These are phyloP conservation scores for Atkinsonella texensis DNA, from an alignment of 2,329 filamentous ascomycete species.

Conservation along the genomic window DNA sequence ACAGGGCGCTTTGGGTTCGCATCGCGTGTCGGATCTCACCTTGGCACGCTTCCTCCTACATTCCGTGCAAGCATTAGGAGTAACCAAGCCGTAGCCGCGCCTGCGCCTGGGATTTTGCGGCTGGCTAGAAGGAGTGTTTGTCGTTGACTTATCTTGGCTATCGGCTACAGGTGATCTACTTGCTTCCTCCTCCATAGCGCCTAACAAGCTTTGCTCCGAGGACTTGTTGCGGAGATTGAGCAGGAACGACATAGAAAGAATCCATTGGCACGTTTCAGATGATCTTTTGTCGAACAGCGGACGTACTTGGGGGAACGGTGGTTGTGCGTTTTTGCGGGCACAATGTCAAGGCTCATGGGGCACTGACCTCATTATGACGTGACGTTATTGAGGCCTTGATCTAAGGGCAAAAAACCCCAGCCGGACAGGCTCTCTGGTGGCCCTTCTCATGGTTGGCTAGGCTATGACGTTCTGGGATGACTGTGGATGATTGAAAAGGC, in stretches of 20 bases:
- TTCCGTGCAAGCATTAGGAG: constrained; percentile 47
- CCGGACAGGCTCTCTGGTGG: no score
- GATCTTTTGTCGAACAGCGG: not conserved
- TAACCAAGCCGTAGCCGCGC: constrained; percentile 41
- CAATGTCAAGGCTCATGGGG: not conserved
- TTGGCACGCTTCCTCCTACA: constrained; percentile 50
- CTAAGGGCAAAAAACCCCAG: no score
- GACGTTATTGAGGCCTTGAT: not conserved
- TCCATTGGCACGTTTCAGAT: not conserved
- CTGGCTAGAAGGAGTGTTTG: constrained; percentile 15
- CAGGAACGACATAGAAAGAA: not conserved
- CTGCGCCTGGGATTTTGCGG: constrained; percentile 31
- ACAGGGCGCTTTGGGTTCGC: no score
- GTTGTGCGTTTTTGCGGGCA: not conserved
- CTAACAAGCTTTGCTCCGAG: not conserved
- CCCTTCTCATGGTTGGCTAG: no score
- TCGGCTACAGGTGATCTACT: not conserved
- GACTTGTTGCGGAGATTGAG: not conserved
- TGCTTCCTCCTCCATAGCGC: not conserved
- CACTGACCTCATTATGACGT: not conserved
- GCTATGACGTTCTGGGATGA: no score
- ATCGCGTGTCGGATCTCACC: constrained; percentile 21
- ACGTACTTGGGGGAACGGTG: not conserved
- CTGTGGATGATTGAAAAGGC: no score
- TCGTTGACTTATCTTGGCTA: constrained; percentile 2